Conservation (phyloP, 768 basidiomycete genomes). For the Chalciporus chontae region DNA sequence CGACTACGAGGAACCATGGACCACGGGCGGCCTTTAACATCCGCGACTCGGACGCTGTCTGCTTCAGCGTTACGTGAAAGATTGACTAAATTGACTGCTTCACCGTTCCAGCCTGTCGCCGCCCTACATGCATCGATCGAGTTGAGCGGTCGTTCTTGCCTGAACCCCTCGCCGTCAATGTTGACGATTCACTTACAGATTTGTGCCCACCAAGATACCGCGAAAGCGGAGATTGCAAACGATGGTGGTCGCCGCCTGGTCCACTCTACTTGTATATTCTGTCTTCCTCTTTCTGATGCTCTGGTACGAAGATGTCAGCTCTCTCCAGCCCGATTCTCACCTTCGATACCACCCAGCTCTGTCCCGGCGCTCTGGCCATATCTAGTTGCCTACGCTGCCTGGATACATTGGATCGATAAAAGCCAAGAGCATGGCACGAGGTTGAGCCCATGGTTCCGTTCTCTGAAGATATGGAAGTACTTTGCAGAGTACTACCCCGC, state of each 20-base stretch:
- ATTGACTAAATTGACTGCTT: constrained; percentile 56
- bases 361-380: constrained; percentile 88
- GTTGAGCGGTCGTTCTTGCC: constrained; percentile 39
- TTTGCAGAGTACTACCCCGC: constrained; percentile 92
- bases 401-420: constrained; percentile 72
- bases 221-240: constrained; percentile 85
- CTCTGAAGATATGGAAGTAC: constrained; percentile 72
- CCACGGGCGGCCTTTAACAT: constrained; percentile 26
- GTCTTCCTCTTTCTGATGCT: constrained; percentile 71
- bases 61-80: constrained; percentile 59
- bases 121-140: constrained; percentile 71
- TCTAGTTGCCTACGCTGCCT: constrained; percentile 70
- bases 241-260: constrained; percentile 84
- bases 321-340: not conserved
- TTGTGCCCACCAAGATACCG: constrained; percentile 85
- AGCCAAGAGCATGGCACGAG: constrained; percentile 74
- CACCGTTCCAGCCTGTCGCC: constrained; percentile 59
- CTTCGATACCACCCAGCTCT: constrained; percentile 51
- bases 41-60: constrained; percentile 51
- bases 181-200: constrained; percentile 41
- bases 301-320: constrained; percentile 49
- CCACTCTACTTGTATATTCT: constrained; percentile 69
- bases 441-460: constrained; percentile 71
- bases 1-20: constrained; percentile 30
- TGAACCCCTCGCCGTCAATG: not conserved